Evolutionary conservation across 441 rosid species (phyloP), one percentile per base, ranked within the genome.

Genomic region (Macaranga tanarius): DNA sequence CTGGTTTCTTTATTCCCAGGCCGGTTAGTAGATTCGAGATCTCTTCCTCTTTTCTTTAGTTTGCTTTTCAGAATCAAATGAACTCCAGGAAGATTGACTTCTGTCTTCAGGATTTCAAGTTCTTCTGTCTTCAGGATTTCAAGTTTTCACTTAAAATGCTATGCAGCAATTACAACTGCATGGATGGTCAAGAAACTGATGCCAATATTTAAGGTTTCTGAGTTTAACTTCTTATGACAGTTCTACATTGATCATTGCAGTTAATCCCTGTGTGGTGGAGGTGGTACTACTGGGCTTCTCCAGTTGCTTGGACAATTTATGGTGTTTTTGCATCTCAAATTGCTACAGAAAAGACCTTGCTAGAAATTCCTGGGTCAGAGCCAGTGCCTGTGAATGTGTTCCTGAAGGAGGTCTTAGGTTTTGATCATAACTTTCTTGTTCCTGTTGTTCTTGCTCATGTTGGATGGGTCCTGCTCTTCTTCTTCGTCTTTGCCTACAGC

Each of bases 231-330:
- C 10, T 42, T 42, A 42, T 61, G 65, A 31, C 65, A 31, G 15
- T 62, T 38, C 5, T 40, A 40, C 16, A 48, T 20, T 10, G 9
- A 66, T 54, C 6, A 28, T 50, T 70, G 77, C 87, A 87, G 91
- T 80, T 69, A 67, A 83, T 86, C 23, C 91, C 89, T 1, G 63
- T 78, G 10, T 87, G 88, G 89, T 86, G 91, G 93, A 85, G 89
- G 57, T 88, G 90, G 89, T 88, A 83, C 79, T 86, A 84, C 64
- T 86, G 88, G 90, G 84, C 75, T 11, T 83, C 83, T 15, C 93
- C 93, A 4, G 85, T 87, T 61, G 87, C 93, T 17, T 89, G 93
- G 93, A 85, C 93, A 44, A 72, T 89, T 63, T 77, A 89, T 56
- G 93, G 93, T 3, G 76, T 87, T 9, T 80, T 89, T 74, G 75